Base-by-base conservation (phyloP, 768 basidiomycete genomes). In the Pleurotus tuber-regium region DNA sequence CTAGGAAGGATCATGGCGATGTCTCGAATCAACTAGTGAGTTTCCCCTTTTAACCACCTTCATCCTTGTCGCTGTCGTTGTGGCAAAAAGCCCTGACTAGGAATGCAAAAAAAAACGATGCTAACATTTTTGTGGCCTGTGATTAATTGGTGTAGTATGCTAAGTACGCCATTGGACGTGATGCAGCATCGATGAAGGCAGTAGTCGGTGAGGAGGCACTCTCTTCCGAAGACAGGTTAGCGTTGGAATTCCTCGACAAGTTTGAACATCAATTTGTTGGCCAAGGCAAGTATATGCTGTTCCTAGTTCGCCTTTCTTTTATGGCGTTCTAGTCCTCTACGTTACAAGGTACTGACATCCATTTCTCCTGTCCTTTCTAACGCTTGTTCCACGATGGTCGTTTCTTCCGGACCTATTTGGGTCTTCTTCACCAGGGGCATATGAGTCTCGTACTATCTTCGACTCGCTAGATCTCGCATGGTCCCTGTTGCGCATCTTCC, bases 131-230 rank as follows among this genome's bases (percentile, higher is more conserved):
- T n/a, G n/a, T n/a, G 36, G 36, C 12, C 5, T 38, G n/a, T 38
- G 19, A 42, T 42, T 54, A 54, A 40, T 16, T 64, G 62, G 62
- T 12, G 36, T 66, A 95, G 90, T 97, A 96, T 68, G 94, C 94
- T 67, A 95, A 97, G 73, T 98, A 98, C 70, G 96, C 96, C 59
- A 96, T 97, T 63, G 96, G 94, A 43, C 85, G 92, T 65, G 96
- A 98, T 64, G 96, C 95, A 42, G 93, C 95, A 1, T 79, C 94
- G 10, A 99, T 99, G 97, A 98, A 98, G 69, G 97, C 97, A 54
- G 97, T 98, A 36, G 97, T 99, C 46, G 97, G 97, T 61, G 97
- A 98, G 71, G 97, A 99, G 69, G 95, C 97, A 18, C 71, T 98
- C 60, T 94, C 91, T 38, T 73, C 83, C 0, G 97, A 98, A 69